Evolutionary conservation across 129 eudicot species (phyloP).

Genomic region (sunflower (Helianthus annuus)): HanXRQr2.0-SUNRISE NC_035434.2:170214981-170215480

Average conservation of each 20-base stretch:
- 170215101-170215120: background rate
- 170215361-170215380: slow-evolving; percentile 84
- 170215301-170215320: background rate
- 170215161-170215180: slow-evolving; percentile 55
- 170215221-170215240: slow-evolving; percentile 69
- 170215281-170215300: slow-evolving; percentile 1
- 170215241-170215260: slow-evolving; percentile 54
- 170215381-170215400: slow-evolving; percentile 81
- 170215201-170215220: slow-evolving; percentile 43
- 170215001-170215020: too few relatives aligned
- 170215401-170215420: slow-evolving; percentile 88
- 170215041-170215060: too few relatives aligned
- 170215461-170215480: slow-evolving; percentile 89
- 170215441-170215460: slow-evolving; percentile 78
- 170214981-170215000: too few relatives aligned
- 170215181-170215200: slow-evolving; percentile 76
- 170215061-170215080: too few relatives aligned
- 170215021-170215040: too few relatives aligned
- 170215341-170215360: background rate
- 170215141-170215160: slow-evolving; percentile 55
- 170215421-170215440: slow-evolving; percentile 76
- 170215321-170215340: background rate
- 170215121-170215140: background rate
- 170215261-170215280: slow-evolving; percentile 74
- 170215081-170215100: background rate